Evolutionary conservation across 306 rosid genomes (phyloP), one percentile per base, ranked within the genome.

Genomic region (Canavalia ensiformis): DNA sequence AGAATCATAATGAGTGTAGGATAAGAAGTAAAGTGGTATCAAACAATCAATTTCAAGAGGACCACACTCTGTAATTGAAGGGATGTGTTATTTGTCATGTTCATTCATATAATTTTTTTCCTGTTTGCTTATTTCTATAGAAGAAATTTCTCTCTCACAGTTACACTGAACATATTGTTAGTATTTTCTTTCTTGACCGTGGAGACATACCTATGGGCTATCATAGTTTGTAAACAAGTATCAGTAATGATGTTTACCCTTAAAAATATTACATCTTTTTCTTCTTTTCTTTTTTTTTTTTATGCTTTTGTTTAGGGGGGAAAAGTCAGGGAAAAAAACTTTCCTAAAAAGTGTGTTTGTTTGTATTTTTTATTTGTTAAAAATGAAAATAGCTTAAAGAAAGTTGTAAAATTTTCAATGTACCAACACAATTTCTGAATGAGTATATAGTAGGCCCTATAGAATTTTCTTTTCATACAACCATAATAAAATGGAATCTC

Each of bases 21-120:
- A 82, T 85, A 90, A 88, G 75, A 85, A 70, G 89, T 55, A 82
- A 84, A 80, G 89, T 80, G 86, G 87, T 88, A 91, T 91, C 89
- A 87, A 86, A 89, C 89, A 86, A 88, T 88, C 91, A 84, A 90
- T 80, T 67, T 73, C 39, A 52, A 35, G 77, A 95, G 99, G 99
- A 92, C 99, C 99, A 93, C 99, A 87, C 90, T 84, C 76, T 76
- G 83, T 81, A 69, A 84, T 87, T 89, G 93, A 83, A 90, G 87
- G 87, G 87, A 90, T 88, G 91, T 91, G 89, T 82, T 77, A 34
- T 91, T 90, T 95, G 92, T 90, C 94, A 88, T 90, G 80, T 87
- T 84, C 87, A 81, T 73, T 68, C 44, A 68, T 74, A 41, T 76
- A 73, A 63, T 78, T 79, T 72, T 79, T 60, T 80, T 64, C 77